phyloP scores from a whole-genome alignment of 139 green algal species.

The Deuterostichococcus epilithicus region DNA sequence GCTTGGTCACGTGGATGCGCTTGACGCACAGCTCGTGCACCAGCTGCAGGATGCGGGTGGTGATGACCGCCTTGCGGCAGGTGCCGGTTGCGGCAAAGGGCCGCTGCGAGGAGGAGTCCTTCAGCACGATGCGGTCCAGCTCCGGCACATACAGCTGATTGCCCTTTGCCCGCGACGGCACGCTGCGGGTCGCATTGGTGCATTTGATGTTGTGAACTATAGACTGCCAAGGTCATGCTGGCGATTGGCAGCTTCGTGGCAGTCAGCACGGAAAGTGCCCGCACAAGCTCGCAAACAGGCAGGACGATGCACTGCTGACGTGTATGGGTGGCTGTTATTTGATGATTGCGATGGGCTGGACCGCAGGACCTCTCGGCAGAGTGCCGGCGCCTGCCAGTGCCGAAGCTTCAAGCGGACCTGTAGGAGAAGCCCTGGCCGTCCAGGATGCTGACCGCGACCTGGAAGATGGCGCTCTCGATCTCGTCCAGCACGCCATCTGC shows the following conservation, averaged over 20 bases:
- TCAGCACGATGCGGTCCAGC: slow-evolving; percentile 92
- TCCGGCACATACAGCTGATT: slow-evolving; percentile 82
- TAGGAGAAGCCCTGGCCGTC: slow-evolving; percentile 69
- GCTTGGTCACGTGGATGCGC: slow-evolving; percentile 81
- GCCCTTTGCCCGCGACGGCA: slow-evolving; percentile 73
- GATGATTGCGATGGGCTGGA: no score
- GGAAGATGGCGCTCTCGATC: slow-evolving; percentile 68
- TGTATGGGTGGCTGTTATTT: no score
- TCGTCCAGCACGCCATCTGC: slow-evolving; percentile 70
- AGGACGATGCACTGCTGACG: no score
- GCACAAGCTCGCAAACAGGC: no score
- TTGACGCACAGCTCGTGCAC: slow-evolving; percentile 75
- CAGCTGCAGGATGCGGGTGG: slow-evolving; percentile 84
- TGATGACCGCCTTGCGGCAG: slow-evolving; percentile 82
- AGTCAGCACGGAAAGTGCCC: no score
- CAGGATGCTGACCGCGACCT: slow-evolving; percentile 61
- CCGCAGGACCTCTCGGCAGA: no score
- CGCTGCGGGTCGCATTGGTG: slow-evolving; percentile 25
- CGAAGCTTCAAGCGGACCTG: neutral
- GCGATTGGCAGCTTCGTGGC: no score
- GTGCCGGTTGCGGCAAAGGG: slow-evolving; percentile 76
- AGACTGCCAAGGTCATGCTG: no score
- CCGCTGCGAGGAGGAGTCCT: slow-evolving; percentile 61
- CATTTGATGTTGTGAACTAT: no score
- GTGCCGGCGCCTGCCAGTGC: no score